These are phyloP conservation scores for Aspergillus persii DNA, from an alignment of 2,329 filamentous ascomycete genomes.

Conservation along the genomic window DNA sequence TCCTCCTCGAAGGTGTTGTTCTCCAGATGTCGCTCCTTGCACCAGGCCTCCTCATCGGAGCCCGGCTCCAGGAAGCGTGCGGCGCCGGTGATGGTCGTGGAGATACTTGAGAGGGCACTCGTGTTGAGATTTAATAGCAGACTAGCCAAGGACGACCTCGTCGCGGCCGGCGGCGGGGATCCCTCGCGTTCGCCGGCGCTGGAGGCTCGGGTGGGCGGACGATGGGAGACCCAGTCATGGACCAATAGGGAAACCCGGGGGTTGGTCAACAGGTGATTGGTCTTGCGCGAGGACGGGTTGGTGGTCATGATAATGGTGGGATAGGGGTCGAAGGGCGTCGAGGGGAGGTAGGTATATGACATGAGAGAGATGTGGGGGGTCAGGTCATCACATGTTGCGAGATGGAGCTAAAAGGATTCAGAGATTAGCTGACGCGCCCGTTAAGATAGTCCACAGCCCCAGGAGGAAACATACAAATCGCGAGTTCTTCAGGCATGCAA, in stretches of 20 bases:
- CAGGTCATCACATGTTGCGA: slow-evolving; percentile 83
- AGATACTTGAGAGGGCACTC: slow-evolving; percentile 81
- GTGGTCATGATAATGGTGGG: slow-evolving; percentile 96
- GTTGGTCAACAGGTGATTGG: slow-evolving; percentile 77
- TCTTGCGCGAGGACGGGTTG: slow-evolving; percentile 67
- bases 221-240: slow-evolving; percentile 95
- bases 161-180: slow-evolving; percentile 61
- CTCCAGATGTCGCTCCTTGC: slow-evolving; percentile 76
- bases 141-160: slow-evolving; percentile 72
- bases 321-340: slow-evolving; percentile 64
- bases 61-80: slow-evolving; percentile 71
- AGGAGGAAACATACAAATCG: slow-evolving; percentile 68
- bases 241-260: slow-evolving; percentile 90
- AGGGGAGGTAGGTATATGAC: slow-evolving; percentile 97
- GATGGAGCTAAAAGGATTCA: slow-evolving; percentile 68
- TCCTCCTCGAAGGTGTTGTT: slow-evolving; percentile 81
- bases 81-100: slow-evolving; percentile 87
- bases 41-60: slow-evolving; percentile 81
- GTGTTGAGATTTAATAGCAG: slow-evolving; percentile 90
- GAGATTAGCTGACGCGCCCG: slow-evolving; percentile 5
- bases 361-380: slow-evolving; percentile 91
- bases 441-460: slow-evolving; percentile 3
- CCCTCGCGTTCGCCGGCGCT: slow-evolving; percentile 56
- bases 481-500: slow-evolving; percentile 88
- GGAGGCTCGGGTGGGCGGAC: slow-evolving; percentile 69